Evolutionary conservation across 352 stramenopile genomes (phyloP).

Genomic region (Phytopythium oedochilum): DNA sequence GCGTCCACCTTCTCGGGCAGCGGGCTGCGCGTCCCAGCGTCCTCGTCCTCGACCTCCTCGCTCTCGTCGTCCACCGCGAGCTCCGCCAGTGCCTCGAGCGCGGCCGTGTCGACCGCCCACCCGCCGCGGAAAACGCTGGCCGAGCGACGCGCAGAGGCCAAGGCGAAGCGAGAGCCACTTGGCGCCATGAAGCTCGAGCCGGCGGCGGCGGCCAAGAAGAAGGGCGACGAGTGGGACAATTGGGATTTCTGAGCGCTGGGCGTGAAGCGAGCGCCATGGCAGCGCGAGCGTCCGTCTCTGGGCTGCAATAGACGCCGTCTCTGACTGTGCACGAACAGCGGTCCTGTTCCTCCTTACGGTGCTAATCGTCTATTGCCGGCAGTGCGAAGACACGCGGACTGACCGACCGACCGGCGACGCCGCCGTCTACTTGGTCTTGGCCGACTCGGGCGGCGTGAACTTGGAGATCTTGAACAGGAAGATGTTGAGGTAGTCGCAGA

Average conservation of each 20-base stretch:
- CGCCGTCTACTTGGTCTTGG: constrained; percentile 27
- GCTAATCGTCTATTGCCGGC: background rate
- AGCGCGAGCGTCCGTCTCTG: background rate
- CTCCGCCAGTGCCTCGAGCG: constrained; percentile 7
- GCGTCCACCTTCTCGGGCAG: background rate
- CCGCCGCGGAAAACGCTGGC: constrained; percentile 36
- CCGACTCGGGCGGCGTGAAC: constrained; percentile 17
- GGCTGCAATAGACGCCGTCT: background rate
- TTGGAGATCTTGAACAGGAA: constrained; percentile 77
- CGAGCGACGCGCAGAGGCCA: constrained; percentile 49
- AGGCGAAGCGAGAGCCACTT: constrained; percentile 44
- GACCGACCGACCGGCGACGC: background rate
- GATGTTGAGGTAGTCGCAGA: constrained; percentile 85
- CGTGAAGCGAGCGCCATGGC: background rate
- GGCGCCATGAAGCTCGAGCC: constrained; percentile 56
- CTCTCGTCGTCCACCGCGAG: constrained; percentile 10
- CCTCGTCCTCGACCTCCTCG: constrained; percentile 4
- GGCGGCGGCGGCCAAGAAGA: constrained; percentile 29
- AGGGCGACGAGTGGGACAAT: constrained; percentile 72
- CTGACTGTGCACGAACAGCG: background rate
- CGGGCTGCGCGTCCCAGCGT: background rate
- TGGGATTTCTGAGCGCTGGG: constrained; percentile 58
- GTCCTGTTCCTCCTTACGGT: background rate
- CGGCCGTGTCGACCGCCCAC: constrained; percentile 7
- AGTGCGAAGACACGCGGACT: background rate